A percentile compares a stretch with the other conserved stretches of the same genome.
These are phyloP conservation scores for Heracleum sosnowskyi DNA, from an alignment of 129 eudicot genomes.

Conservation along the genomic window DNA sequence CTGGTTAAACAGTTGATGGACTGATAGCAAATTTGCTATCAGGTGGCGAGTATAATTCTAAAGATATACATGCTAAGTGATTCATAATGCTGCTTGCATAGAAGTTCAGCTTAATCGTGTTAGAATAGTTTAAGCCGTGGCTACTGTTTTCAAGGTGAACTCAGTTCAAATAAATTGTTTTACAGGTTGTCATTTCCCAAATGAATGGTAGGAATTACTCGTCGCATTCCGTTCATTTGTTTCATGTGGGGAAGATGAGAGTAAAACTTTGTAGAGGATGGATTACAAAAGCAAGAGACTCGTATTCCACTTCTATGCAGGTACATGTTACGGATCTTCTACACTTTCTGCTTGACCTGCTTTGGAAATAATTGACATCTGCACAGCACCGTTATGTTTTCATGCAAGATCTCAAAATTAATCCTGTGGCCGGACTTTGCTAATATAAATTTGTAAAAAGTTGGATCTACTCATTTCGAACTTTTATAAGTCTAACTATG, in stretches of 20 bases:
- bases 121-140: not conserved
- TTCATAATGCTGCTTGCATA: not conserved
- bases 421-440: not conserved
- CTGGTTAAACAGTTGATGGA: not conserved
- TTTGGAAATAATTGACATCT: not conserved
- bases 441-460: not conserved
- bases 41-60: not conserved
- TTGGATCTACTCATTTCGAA: not conserved
- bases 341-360: not conserved
- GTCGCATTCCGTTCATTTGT: constrained; percentile 66
- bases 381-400: not conserved
- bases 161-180: constrained; percentile 8
- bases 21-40: not conserved
- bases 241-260: constrained; percentile 84
- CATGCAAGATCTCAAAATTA: not conserved
- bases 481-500: not conserved
- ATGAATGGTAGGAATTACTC: constrained; percentile 95
- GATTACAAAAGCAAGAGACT: constrained; percentile 90
- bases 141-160: not conserved
- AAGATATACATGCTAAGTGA: not conserved
- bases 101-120: not conserved
- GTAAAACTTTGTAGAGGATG: constrained; percentile 96
- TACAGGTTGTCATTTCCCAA: constrained; percentile 86
- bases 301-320: constrained; percentile 92
- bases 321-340: constrained; percentile 18